Evolutionary conservation across 495 filamentous ascomycete genomes (phyloP), one percentile per base, ranked within the genome.

Genomic region (Aspergillus indologenus): DNA sequence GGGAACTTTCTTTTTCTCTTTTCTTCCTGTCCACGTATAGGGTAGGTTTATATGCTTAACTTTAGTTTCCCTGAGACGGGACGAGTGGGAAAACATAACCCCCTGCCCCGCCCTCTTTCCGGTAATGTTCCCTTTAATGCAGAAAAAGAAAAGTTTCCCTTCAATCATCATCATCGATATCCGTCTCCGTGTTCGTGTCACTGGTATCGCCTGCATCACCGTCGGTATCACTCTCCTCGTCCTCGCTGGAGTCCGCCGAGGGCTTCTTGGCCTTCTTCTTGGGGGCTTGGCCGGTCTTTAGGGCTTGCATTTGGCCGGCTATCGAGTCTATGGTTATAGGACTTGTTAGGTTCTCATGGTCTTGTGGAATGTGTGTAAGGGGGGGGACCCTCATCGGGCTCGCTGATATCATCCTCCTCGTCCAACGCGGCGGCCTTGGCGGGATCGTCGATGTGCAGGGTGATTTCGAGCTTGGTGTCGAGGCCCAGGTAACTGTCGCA

Each of bases 401-500:
- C 94, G 70, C 90, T 95, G 62, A 97, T 97, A 65, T 97, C 93
- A 65, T 97, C 94, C 60, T 87, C 89, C 46, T 78, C 74, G 43
- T 84, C 83, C 67, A 96, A 84, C 54, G 86, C 85, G 29, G 82
- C 86, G 18, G 88, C 92, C 76, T 92, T 94, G 71, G 85, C 88
- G 44, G 88, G 85, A 62, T 96, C 93, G 63, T 96, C 92, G n/a
- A 98, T 89, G 52, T 87, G 79, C 45, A 98, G 78, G 14, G 87
- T 91, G 34, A 96, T 90, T 59, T 95, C 90, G 81, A 87, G 82
- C 77, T 90, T 91, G 46, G 85, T 87, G 68, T 98, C 94, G 58
- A 96, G 88, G 46, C 94, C 94, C 45, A 98, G 79, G 65, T 98
- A 98, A 65, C 89, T 91, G 72, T 98, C 94, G 67, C 91, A 96